These are phyloP conservation scores for Cyberlindnera veronae DNA, from an alignment of 805 yeast genomes.

Conservation along the genomic window DNA sequence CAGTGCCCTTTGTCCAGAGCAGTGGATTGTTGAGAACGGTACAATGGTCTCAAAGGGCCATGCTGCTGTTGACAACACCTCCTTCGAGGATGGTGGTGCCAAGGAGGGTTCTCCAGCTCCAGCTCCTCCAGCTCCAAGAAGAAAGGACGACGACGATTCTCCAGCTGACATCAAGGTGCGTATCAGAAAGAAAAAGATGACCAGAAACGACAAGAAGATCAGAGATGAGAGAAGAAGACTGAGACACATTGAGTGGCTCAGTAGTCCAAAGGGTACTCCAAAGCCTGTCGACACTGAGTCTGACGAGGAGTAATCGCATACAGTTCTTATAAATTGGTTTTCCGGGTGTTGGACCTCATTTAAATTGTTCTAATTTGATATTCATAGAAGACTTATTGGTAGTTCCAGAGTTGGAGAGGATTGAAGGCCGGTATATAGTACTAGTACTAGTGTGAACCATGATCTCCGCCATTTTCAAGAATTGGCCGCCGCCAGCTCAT, in stretches of 20 bases:
- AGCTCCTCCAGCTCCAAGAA: conserved; percentile 39
- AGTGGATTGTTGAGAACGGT: conserved; percentile 96
- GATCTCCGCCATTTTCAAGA: too few species aligned
- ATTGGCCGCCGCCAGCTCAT: too few species aligned
- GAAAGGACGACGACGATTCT: conserved; percentile 71
- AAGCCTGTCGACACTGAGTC: conserved; percentile 84
- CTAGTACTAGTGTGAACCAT: too few species aligned
- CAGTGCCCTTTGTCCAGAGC: conserved; percentile 97
- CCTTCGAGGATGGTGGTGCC: conserved; percentile 79
- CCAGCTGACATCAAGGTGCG: conserved; percentile 95
- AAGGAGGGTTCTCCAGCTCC: conserved; percentile 48
- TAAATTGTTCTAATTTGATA: too few species aligned
- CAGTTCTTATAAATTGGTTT: background rate
- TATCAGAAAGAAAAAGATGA: conserved; percentile 92
- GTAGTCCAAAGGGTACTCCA: conserved; percentile 97
- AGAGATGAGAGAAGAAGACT: conserved; percentile 92
- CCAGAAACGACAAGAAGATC: conserved; percentile 90
- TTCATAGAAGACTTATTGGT: too few species aligned
- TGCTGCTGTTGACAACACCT: conserved; percentile 64
- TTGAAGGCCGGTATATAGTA: too few species aligned
- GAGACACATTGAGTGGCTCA: conserved; percentile 92
- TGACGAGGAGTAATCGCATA: conserved; percentile 61
- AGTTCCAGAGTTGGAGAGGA: too few species aligned
- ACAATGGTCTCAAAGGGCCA: conserved; percentile 80
- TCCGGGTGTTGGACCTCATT: too few species aligned